Evolutionary conservation across 176 grass and related monocot species (phyloP).

Genomic region (Phoenix roebelenii): DNA sequence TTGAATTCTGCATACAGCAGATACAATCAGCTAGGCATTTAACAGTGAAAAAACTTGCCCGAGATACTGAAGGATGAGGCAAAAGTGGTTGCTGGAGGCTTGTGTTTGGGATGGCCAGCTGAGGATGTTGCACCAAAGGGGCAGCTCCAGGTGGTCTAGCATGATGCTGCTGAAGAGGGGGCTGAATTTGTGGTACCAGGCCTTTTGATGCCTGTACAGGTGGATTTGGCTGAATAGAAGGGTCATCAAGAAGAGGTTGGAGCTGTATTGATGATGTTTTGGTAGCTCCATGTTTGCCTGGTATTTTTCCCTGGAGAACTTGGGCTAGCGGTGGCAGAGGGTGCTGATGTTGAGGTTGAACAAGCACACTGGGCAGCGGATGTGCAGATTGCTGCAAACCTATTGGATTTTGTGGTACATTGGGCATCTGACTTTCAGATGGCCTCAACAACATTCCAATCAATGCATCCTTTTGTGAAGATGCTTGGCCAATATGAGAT

Average conservation of each 20-base stretch:
- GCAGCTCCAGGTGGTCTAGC: conserved; percentile 28
- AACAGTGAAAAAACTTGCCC: conserved; percentile 37
- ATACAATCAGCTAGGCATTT: not conserved
- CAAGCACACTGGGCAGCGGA: conserved; percentile 31
- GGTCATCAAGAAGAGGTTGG: conserved; percentile 28
- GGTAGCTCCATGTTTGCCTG: conserved; percentile 15
- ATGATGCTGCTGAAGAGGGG: conserved; percentile 40
- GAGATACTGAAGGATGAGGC: conserved; percentile 33
- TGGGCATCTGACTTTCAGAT: conserved; percentile 13
- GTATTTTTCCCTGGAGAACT: conserved; percentile 22
- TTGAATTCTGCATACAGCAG: too few species aligned
- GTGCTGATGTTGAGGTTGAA: conserved; percentile 33
- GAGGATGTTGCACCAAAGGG: conserved; percentile 15
- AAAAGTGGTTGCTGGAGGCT: conserved; percentile 36
- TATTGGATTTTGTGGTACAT: conserved; percentile 26
- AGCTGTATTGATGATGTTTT: conserved; percentile 24
- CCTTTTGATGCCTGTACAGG: conserved; percentile 36
- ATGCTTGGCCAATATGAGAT: conserved; percentile 35
- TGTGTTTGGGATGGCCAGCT: conserved; percentile 19
- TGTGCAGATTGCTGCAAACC: conserved; percentile 31
- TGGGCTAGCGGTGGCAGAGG: conserved; percentile 25
- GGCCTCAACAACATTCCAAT: conserved; percentile 29
- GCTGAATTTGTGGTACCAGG: conserved; percentile 39
- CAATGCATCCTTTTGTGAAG: conserved; percentile 40
- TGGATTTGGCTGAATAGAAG: conserved; percentile 37